Base-by-base conservation (phyloP, 1,284 basidiomycete genomes). In the Melanopsichium pennsylvanicum region DNA sequence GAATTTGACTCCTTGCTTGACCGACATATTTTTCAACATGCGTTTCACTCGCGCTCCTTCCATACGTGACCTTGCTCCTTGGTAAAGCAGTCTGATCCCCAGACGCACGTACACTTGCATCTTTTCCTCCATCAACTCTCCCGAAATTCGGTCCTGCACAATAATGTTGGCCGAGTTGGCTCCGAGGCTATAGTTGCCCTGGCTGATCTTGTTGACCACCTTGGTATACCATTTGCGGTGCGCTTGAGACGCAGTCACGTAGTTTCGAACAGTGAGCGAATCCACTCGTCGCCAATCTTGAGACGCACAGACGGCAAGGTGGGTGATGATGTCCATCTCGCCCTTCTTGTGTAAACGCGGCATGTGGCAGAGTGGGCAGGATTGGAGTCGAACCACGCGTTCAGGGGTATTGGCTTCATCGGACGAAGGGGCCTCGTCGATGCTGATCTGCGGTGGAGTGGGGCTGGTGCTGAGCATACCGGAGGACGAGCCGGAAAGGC, bases 161-260 rank as follows among this genome's bases (percentile, higher is more conserved):
- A 74, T 91, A 66, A 97, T 97, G 80, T 97, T 97, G 43, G 93
- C 95, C 44, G 90, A 92, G 75, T 94, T 75, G 64, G 93, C 94
- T 7, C 94, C 94, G 25, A 97, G 86, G 69, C 87, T 88, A 83
- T 97, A 97, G 63, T 90, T 86, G 2, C 94, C 94, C 44, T 81
- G 78, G 3, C 66, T 69, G 42, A 95, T 87, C 83, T 92, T 92
- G 34, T 62, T 86, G 61, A 96, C 85, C 35, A 96, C 86, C 83
- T 91, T 93, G 55, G 91, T 93, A 75, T 94, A 90, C 89, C 92
- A 96, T 83, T 98, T 98, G 76, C 95, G 86, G 83, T 97, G 94
- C 47, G 96, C 95, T 83, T 98, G 95, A 68, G 86, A 89, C 13
- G 91, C 90, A 0, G 95, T 98, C 2, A 97, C 94, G 74, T 93